Percentiles rank a stretch among this genome's conserved stretches.
phyloP scores from a whole-genome alignment of 2,329 filamentous ascomycete genomes.

The Botrytis cinerea region DNA sequence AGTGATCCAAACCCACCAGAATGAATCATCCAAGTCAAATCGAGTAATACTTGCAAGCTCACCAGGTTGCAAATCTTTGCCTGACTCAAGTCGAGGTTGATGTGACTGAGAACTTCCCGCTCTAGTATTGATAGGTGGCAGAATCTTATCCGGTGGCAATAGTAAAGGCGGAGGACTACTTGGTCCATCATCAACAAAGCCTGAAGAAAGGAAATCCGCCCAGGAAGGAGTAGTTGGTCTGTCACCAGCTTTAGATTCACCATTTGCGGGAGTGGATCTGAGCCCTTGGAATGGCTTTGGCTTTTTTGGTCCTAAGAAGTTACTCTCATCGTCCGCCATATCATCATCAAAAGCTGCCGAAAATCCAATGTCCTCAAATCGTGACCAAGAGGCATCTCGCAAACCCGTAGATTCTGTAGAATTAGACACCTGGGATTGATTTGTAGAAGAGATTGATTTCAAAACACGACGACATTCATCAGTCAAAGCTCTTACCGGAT shows the following conservation, averaged over 20 bases:
- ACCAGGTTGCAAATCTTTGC: constrained; percentile 75
- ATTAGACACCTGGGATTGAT: constrained; percentile 77
- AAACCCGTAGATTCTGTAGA: constrained; percentile 71
- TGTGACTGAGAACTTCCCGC: constrained; percentile 88
- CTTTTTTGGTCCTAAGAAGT: constrained; percentile 34
- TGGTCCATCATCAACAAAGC: constrained; percentile 79
- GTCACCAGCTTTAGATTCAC: constrained; percentile 60
- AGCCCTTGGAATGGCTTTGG: constrained; percentile 54
- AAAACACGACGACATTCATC: constrained; percentile 93
- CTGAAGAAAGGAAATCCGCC: constrained; percentile 95
- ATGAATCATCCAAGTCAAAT: constrained; percentile 88
- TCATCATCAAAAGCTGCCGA: constrained; percentile 72
- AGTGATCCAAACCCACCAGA: constrained; percentile 99
- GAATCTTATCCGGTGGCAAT: constrained; percentile 86
- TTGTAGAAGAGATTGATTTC: constrained; percentile 81
- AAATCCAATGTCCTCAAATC: constrained; percentile 95
- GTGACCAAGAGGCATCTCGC: constrained; percentile 90
- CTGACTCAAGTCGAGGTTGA: constrained; percentile 67
- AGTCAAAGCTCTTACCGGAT: constrained; percentile 83
- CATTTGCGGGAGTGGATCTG: constrained; percentile 66
- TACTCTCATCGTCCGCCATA: constrained; percentile 54
- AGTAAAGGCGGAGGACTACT: constrained; percentile 66
- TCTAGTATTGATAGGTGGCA: constrained; percentile 80
- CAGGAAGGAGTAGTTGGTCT: constrained; percentile 95
- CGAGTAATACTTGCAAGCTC: constrained; percentile 90